Conservation (phyloP, 345 rosid species). For the Conringia planisiliqua region DNA sequence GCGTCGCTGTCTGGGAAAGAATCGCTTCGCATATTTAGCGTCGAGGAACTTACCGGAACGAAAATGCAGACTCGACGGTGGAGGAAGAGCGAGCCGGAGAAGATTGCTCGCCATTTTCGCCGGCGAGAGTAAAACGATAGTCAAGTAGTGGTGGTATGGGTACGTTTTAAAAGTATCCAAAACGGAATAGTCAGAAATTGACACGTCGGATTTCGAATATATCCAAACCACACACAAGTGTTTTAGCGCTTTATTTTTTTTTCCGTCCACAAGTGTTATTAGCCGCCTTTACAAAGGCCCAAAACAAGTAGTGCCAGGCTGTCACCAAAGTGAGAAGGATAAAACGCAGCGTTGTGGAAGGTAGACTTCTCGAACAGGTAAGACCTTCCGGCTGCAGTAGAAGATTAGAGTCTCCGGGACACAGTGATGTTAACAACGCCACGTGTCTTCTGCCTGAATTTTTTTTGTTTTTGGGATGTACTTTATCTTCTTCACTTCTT, state of each 20-base stretch:
- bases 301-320: conserved; percentile 5
- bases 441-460: conserved; percentile 5
- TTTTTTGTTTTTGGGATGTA: not conserved
- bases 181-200: conserved; percentile 3
- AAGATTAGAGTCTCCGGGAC: not conserved
- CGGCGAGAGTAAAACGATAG: not conserved
- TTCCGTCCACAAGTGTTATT: not conserved
- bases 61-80: conserved; percentile 33
- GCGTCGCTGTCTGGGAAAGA: conserved; percentile 27
- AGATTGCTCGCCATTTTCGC: conserved; percentile 48
- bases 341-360: conserved; percentile 3
- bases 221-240: conserved; percentile 18
- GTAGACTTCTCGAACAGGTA: not conserved
- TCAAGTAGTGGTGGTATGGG: conserved; percentile 18
- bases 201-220: conserved; percentile 30
- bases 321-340: not conserved
- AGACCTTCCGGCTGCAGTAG: not conserved
- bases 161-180: conserved; percentile 7
- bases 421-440: conserved; percentile 8
- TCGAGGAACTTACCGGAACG: conserved; percentile 4
- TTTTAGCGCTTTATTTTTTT: not conserved
- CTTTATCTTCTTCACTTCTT: conserved; percentile 26
- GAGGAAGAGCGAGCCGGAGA: conserved; percentile 38
- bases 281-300: not conserved
- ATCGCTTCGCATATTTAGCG: conserved; percentile 25